Base-by-base conservation (phyloP, 2,329 filamentous ascomycete species). In the Colletotrichum orchidophilum region DNA sequence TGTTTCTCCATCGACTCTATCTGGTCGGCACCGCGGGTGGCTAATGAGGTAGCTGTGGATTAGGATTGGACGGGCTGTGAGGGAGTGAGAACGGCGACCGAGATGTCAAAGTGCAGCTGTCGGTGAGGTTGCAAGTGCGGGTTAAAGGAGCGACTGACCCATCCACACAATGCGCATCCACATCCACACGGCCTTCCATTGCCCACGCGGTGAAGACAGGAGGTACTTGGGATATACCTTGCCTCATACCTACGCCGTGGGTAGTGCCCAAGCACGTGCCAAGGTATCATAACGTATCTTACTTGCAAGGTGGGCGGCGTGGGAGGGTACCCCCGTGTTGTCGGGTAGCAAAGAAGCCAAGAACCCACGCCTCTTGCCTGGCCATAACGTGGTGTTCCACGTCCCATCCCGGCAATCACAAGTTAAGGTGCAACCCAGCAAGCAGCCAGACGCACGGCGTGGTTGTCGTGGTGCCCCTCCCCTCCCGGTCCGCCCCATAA, bases 401-500 rank as follows among this genome's bases (percentile, higher is more conserved):
- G 8, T 46, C 39, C 54, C 54, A 57, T 57, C 54, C 54, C 31
- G 54, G 31, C 54, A 57, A 24, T 24, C 55, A 39, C n/a, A 21
- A 18, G 31, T 31, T 7, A 31, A 18, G 13, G 27, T 18, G 5
- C 29, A 15, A n/a, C 39, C 31, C 29, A 27, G 24, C 55, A 42
- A 60, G 57, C 57, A 59, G 39, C 4, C 18, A 50, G 15, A 31
- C 5, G 3, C 49, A 53, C 12, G 2, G 26, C 13, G 39, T 57
- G 21, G 29, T 46, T 33, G 21, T 29, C 31, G 35, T 15, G 15
- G 13, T 70, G 50, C 67, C 67, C 63, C 67, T 70, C 68, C 27
- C 53, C 24, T 71, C 68, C 64, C 68, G 35, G 64, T 49, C 33
- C 2, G 64, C 58, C 65, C 69, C 69, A 71, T 71, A 71, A 69